Evolutionary conservation across 2,329 filamentous ascomycete genomes (phyloP).

Genomic region (Fonsecaea erecta): DNA sequence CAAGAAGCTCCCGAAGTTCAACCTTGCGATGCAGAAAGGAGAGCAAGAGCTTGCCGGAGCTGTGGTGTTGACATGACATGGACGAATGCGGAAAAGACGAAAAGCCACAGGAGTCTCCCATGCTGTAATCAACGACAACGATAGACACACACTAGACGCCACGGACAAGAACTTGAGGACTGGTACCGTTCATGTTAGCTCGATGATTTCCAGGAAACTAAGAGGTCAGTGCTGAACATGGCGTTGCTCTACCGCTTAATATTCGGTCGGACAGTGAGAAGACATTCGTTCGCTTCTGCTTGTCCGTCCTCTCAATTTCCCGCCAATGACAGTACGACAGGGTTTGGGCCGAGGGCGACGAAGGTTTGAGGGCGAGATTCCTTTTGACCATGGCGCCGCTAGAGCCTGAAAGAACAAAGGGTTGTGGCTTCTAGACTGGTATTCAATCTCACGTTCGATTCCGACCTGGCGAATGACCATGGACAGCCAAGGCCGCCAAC

Average conservation of each 20-base stretch:
- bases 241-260: slow-evolving; percentile 2
- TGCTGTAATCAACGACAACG: background rate
- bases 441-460: background rate
- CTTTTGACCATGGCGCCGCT: background rate
- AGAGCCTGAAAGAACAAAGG: background rate
- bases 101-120: background rate
- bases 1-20: background rate
- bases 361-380: background rate
- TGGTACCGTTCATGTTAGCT: background rate
- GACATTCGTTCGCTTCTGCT: background rate
- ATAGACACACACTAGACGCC: background rate
- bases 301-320: background rate
- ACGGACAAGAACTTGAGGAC: background rate
- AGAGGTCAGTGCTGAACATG: background rate
- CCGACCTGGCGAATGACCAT: background rate
- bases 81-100: background rate
- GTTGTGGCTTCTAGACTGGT: background rate
- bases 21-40: background rate
- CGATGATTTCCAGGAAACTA: background rate
- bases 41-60: background rate
- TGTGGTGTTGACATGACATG: background rate
- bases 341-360: background rate
- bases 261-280: background rate
- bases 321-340: background rate
- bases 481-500: background rate